Percentiles rank a stretch among this genome's conserved stretches.
phyloP scores from a whole-genome alignment of 2,329 filamentous ascomycete species.

The Elsinoe batatas region DNA sequence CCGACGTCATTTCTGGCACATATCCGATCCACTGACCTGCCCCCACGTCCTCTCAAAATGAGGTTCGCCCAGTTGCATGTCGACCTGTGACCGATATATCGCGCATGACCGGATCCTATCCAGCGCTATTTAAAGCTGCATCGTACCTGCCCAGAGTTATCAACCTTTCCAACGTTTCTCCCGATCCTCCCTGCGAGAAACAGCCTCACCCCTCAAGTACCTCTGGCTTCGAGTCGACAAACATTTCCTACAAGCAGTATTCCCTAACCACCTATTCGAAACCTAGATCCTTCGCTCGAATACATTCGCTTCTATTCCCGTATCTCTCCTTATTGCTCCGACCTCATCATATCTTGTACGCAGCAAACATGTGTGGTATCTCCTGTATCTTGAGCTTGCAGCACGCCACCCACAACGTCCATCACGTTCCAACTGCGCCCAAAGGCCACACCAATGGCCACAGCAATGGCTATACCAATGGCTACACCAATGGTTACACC shows the following conservation, averaged over 20 bases:
- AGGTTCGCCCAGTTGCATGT: constrained; percentile 1
- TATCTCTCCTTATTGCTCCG: neutral
- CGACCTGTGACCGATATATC: constrained; percentile 9
- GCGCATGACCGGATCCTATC: constrained; percentile 10
- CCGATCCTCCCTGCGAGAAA: neutral
- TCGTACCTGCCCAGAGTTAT: constrained; percentile 5
- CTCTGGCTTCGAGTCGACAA: neutral
- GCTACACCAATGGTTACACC: constrained; percentile 16
- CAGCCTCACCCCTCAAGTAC: neutral
- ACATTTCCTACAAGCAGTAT: neutral
- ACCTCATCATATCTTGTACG: neutral
- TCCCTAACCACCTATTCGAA: neutral
- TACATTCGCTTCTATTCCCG: neutral
- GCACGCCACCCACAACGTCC: constrained; percentile 14
- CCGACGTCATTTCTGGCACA: constrained; percentile 4
- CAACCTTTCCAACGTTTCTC: neutral
- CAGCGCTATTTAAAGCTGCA: constrained; percentile 1
- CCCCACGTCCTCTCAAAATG: neutral
- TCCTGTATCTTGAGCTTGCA: constrained; percentile 21
- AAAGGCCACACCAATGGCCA: too few species aligned
- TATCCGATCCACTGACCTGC: neutral
- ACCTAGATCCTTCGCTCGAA: constrained; percentile 11
- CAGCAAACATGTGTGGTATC: constrained; percentile 24
- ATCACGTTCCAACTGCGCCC: neutral
- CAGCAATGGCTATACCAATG: constrained; percentile 2